phyloP scores from a whole-genome alignment of 768 basidiomycete genomes.

The Brasilioporus rufonigricans region DNA sequence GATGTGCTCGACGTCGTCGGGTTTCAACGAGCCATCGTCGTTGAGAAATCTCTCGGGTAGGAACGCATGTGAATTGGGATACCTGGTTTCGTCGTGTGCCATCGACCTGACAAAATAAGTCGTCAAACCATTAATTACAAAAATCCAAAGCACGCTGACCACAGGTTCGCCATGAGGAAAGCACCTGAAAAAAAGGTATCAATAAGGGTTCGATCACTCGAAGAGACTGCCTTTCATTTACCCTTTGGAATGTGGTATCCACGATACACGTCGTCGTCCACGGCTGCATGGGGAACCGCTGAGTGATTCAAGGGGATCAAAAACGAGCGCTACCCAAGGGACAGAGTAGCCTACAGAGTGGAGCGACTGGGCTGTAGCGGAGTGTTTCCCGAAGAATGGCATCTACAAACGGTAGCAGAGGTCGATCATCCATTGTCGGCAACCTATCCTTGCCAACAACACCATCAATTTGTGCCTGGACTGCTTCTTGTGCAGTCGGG shows the following conservation, averaged over 20 bases:
- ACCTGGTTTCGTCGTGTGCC: conserved; percentile 26
- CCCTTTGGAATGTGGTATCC: conserved; percentile 40
- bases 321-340: background rate
- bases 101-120: conserved; percentile 3
- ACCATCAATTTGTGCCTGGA: conserved; percentile 9
- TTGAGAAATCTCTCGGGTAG: conserved; percentile 40
- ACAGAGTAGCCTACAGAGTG: conserved; percentile 1
- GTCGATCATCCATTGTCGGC: conserved; percentile 7
- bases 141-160: conserved; percentile 1
- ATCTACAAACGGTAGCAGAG: conserved; percentile 7
- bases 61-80: conserved; percentile 36
- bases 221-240: background rate
- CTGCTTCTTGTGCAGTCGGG: conserved; percentile 1
- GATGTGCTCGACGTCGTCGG: conserved; percentile 1
- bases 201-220: background rate
- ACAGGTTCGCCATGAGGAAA: conserved; percentile 1
- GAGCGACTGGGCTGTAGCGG: background rate
- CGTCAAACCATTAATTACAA: background rate
- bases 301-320: background rate
- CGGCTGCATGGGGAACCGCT: conserved; percentile 24
- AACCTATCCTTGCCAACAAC: conserved; percentile 7
- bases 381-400: conserved; percentile 7
- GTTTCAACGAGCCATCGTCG: conserved; percentile 17
- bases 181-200: background rate
- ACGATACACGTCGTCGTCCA: conserved; percentile 15